Evolutionary conservation across 2,329 filamentous ascomycete genomes (phyloP).

Genomic region (Phyllosticta ampelicida): DNA sequence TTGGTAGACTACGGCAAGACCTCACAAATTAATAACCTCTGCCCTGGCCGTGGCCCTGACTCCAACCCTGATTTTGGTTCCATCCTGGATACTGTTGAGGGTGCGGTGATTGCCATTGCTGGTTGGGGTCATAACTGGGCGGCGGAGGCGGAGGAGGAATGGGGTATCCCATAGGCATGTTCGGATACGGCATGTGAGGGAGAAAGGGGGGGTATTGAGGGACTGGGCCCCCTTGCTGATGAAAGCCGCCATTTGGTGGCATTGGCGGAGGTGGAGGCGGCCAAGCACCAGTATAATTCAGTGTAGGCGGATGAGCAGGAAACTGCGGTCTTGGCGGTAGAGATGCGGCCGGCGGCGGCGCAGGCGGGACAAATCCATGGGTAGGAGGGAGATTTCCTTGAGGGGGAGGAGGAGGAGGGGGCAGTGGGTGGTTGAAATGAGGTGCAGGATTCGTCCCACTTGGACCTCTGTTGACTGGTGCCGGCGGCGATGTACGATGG

Average conservation of each 20-base stretch:
- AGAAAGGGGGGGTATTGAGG: constrained; percentile 1
- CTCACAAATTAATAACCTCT: background rate
- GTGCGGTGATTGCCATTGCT: constrained; percentile 2
- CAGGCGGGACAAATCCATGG: background rate
- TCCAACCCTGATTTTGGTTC: background rate
- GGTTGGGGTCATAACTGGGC: background rate
- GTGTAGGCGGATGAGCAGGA: constrained; percentile 5
- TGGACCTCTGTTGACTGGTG: background rate
- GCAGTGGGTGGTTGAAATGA: background rate
- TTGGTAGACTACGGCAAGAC: background rate
- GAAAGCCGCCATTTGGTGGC: background rate
- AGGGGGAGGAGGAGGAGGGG: background rate
- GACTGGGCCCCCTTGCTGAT: background rate
- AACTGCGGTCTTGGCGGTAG: background rate
- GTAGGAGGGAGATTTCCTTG: background rate
- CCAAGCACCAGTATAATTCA: constrained; percentile 10
- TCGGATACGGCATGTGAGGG: constrained; percentile 1
- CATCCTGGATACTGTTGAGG: background rate
- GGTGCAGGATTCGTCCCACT: constrained; percentile 2
- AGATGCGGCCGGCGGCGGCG: background rate
- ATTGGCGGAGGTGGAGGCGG: constrained; percentile 9
- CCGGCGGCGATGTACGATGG: constrained; percentile 5
- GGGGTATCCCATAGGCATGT: constrained; percentile 7
- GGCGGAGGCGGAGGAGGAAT: constrained; percentile 3
- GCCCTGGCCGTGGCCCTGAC: background rate